Evolutionary conservation across 192 early-diverging fungal species (phyloP), one percentile per base, ranked within the genome.

Genomic region (Spizellomyces punctatus): DNA sequence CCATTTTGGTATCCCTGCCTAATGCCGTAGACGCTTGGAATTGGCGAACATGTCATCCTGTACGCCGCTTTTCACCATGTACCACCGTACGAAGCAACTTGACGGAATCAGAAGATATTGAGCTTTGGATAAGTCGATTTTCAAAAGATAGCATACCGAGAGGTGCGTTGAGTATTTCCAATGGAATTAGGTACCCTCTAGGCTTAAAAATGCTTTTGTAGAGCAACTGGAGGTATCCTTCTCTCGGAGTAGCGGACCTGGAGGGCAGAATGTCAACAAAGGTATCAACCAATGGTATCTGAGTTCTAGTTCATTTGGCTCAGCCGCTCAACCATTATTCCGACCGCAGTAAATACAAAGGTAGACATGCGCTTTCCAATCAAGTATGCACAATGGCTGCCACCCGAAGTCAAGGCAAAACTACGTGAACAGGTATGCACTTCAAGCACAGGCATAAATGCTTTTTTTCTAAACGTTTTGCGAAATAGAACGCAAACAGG

Each of bases 261-360:
- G 94, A 27, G 94, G 94, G 19, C 93, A 96, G 72, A 94, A 96
- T 73, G 94, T 96, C 43, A 96, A 96, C 84, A 96, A 96, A 86
- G 86, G 90, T 88, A 78, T 54, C 9, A 54, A 12, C 4, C 4
- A 7, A n/a, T 36, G 19, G 36, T 76, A 9, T 43, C 46, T 55
- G 14, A 36, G 56, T 46, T 47, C 14, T 49, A 10, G 9, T 22
- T 48, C 16, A 36, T 36, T 36, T 36, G 27, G 27, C 27, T 36
- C 27, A 36, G 1, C 27, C 27, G 27, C 27, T 36, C 27, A 36
- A 36, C 27, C 27, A 36, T 36, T 36, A 0, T 21, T 10, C 6
- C 21, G 10, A 9, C 43, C 16, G 10, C 63, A 91, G 90, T 94
- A 19, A 93, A 89, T 70, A 91, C 92, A 50, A 95, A 96, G 78